These are phyloP conservation scores for Saccharomycopsis javanensis DNA, from an alignment of 805 yeast genomes.

Conservation along the genomic window DNA sequence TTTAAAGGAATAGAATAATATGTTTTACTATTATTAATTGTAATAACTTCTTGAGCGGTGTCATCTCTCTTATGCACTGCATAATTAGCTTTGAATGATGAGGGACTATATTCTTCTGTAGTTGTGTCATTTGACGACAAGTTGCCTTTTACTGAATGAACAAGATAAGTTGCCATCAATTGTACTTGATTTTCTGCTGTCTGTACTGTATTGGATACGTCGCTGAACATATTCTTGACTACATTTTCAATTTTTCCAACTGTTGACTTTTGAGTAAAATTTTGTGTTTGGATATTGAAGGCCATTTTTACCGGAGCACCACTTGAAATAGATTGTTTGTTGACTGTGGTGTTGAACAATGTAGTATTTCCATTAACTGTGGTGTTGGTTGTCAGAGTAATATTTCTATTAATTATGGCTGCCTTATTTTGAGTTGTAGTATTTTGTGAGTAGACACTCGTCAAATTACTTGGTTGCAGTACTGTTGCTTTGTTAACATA, in stretches of 20 bases:
- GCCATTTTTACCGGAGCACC: not conserved
- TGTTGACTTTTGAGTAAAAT: not conserved
- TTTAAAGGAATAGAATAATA: constrained; percentile 9
- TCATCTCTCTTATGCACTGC: constrained; percentile 27
- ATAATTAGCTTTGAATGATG: constrained; percentile 16
- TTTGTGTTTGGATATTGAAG: not conserved
- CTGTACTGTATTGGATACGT: not conserved
- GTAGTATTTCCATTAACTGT: not conserved
- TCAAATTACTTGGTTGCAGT: not conserved
- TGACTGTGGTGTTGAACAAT: not conserved
- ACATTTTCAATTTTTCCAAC: not conserved
- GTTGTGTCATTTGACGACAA: not conserved
- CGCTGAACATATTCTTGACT: not conserved
- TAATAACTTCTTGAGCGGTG: constrained; percentile 19
- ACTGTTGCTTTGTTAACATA: not conserved
- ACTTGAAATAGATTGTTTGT: not conserved
- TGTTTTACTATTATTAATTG: constrained; percentile 7
- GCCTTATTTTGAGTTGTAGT: not conserved
- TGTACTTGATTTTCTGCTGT: not conserved
- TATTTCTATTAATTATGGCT: not conserved
- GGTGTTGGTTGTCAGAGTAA: not conserved
- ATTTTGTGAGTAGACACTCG: not conserved
- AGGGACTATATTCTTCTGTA: constrained; percentile 12
- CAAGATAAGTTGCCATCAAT: not conserved
- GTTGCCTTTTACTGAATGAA: not conserved